These are phyloP conservation scores for Colletotrichum spaethianum DNA, from an alignment of 2,329 filamentous ascomycete species.

Conservation along the genomic window DNA sequence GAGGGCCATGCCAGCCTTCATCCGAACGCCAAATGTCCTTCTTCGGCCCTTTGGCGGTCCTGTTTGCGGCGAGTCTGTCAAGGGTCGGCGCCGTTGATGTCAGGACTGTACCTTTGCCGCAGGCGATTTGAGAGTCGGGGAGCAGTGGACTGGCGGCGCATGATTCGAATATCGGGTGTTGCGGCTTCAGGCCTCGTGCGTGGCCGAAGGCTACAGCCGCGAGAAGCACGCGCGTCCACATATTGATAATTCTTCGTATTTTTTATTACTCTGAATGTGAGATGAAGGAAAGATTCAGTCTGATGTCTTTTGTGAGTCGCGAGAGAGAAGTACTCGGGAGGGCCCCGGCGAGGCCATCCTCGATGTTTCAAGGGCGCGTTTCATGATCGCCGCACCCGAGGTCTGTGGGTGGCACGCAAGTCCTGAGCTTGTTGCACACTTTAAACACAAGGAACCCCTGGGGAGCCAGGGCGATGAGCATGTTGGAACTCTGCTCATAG, in stretches of 20 bases:
- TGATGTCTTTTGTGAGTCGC: neutral
- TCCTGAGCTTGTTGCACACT: conserved; percentile 21
- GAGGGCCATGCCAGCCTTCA: conserved; percentile 39
- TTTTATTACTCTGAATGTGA: neutral
- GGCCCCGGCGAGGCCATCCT: neutral
- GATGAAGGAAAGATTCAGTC: neutral
- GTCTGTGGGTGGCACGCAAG: conserved; percentile 14
- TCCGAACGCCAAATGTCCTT: conserved; percentile 39
- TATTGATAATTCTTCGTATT: neutral
- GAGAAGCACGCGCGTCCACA: conserved; percentile 24
- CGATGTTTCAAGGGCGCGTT: conserved; percentile 40
- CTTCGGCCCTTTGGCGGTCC: conserved; percentile 27
- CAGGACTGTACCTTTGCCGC: conserved; percentile 13
- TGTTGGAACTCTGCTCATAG: neutral
- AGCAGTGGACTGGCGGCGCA: conserved; percentile 36
- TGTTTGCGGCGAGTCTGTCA: conserved; percentile 6
- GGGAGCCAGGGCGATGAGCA: neutral
- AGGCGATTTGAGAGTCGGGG: conserved; percentile 23
- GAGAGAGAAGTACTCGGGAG: neutral
- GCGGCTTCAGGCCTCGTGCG: neutral
- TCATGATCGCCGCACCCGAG: conserved; percentile 32
- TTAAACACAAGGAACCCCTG: conserved; percentile 7
- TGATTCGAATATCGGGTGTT: conserved; percentile 7
- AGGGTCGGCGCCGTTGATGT: neutral
- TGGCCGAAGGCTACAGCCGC: neutral